Evolutionary conservation across 2,329 filamentous ascomycete species (phyloP).

Genomic region (Xylariaceae sp.): DNA sequence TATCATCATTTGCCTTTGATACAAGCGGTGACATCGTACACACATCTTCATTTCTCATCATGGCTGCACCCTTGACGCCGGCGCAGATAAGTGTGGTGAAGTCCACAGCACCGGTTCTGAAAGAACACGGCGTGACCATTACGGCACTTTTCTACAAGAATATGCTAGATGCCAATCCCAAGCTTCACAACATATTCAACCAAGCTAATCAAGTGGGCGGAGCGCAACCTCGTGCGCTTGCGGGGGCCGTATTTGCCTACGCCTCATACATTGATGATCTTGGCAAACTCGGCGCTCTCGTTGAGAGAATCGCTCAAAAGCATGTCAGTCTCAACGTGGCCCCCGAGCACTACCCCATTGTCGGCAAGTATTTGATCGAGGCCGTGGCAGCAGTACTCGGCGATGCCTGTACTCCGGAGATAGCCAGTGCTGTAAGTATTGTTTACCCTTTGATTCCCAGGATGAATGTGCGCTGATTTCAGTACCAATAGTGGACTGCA

Average conservation of each 20-base stretch:
- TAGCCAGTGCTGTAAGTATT: conserved; percentile 53
- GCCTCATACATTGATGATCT: conserved; percentile 71
- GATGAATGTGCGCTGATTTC: background rate
- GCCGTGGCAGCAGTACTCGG: conserved; percentile 69
- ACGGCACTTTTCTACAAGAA: conserved; percentile 71
- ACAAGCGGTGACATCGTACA: no score
- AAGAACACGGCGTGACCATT: conserved; percentile 65
- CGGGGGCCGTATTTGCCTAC: conserved; percentile 68
- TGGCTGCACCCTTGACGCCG: conserved; percentile 52
- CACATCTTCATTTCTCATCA: conserved; percentile 14
- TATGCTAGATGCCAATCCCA: conserved; percentile 62
- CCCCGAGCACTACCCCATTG: conserved; percentile 68
- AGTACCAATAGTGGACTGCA: conserved; percentile 51
- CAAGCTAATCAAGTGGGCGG: conserved; percentile 65
- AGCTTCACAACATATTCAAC: conserved; percentile 70
- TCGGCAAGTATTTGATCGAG: conserved; percentile 65
- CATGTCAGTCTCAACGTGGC: conserved; percentile 69
- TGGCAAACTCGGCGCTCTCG: conserved; percentile 51
- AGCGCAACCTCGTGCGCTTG: conserved; percentile 68
- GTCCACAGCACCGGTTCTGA: conserved; percentile 70
- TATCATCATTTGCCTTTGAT: no score
- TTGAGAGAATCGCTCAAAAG: conserved; percentile 73
- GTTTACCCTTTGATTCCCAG: background rate
- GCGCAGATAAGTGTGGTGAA: conserved; percentile 71
- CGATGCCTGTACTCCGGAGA: conserved; percentile 61